A percentile compares a stretch with the other conserved stretches of the same genome.
phyloP scores from a whole-genome alignment of 2,329 filamentous ascomycete genomes.

The Pseudogymnoascus sp. region DNA sequence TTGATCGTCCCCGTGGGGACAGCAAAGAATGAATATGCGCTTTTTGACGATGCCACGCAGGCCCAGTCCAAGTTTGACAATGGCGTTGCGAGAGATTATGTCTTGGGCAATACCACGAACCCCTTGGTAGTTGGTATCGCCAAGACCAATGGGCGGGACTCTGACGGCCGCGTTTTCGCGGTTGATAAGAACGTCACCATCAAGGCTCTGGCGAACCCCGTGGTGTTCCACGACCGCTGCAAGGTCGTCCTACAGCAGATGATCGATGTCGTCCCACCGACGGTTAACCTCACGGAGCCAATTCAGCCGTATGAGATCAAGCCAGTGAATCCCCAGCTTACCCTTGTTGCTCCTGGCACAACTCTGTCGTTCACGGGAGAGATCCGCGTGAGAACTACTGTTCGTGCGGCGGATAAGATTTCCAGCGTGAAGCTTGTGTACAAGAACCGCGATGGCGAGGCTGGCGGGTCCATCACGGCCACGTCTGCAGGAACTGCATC shows the following conservation, averaged over 20 bases:
- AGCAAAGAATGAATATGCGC: slow-evolving; percentile 34
- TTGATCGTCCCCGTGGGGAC: slow-evolving; percentile 40
- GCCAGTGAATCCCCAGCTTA: slow-evolving; percentile 48
- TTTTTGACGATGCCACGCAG: slow-evolving; percentile 39
- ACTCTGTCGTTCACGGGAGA: slow-evolving; percentile 43
- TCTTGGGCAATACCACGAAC: slow-evolving; percentile 44
- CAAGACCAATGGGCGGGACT: slow-evolving; percentile 36
- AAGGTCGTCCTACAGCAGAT: slow-evolving; percentile 46
- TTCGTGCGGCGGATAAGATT: slow-evolving; percentile 34
- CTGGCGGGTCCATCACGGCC: slow-evolving; percentile 38
- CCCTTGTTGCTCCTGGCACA: slow-evolving; percentile 39
- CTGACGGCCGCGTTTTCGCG: slow-evolving; percentile 48
- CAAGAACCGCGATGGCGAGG: slow-evolving; percentile 44
- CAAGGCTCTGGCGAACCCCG: slow-evolving; percentile 35
- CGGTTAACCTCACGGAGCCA: slow-evolving; percentile 41
- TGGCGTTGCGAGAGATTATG: slow-evolving; percentile 47
- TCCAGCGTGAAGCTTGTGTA: slow-evolving; percentile 43
- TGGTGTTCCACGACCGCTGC: slow-evolving; percentile 40
- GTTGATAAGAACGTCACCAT: slow-evolving; percentile 49
- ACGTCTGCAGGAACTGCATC: slow-evolving; percentile 38
- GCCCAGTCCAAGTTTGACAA: slow-evolving; percentile 41
- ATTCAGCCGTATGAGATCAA: slow-evolving; percentile 51
- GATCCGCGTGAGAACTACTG: slow-evolving; percentile 48
- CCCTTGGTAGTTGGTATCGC: slow-evolving; percentile 46
- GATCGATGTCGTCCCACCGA: slow-evolving; percentile 50